Evolutionary conservation across 331 rosid genomes (phyloP), one percentile per base, ranked within the genome.

Genomic region (Malus hybrid): DNA sequence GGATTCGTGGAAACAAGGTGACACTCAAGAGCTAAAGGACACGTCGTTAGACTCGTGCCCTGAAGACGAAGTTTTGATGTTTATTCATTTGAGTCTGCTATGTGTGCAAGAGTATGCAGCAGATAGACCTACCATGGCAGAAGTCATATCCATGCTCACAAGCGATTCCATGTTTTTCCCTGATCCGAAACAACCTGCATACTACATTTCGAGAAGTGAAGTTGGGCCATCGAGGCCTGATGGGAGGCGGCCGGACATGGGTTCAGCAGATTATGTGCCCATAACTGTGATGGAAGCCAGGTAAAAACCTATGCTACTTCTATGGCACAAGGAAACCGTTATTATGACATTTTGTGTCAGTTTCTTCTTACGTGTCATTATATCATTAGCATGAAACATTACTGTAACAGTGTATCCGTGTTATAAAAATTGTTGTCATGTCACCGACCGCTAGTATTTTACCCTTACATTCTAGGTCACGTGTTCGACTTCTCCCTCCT

Each of bases 61-160:
- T 24, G 33, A 48, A 22, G 70, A 53, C 7, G 81, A 77, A 62
- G 53, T 77, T 52, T 19, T 14, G 39, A 70, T 65, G 48, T 72
- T 42, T 61, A 58, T 73, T 26, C 77, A 72, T 33, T 50, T 79
- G 44, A 66, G 70, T 66, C 82, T 73, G 53, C 53, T 79, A 18
- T 79, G 82, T 72, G 78, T 73, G 36, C 82, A 79, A 66, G 82
- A 79, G 74, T 12, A 58, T 72, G 82, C 78, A 14, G 70, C 10
- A 3, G 78, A 79, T 39, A 79, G 78, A 66, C 78, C 74, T 9
- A 79, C 63, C 61, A 79, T 79, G 78, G 29, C 82, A n/a, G 82
- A 73, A 29, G 77, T 73, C 36, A 6, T 73, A 71, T 32, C 74
- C 20, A 73, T 79, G 82, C 63, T 73, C 14, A 42, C 70, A 10